Percentiles rank a stretch among this genome's conserved stretches.
phyloP scores from a whole-genome alignment of 805 yeast species.

The Tetrapisispora pingtungensis region DNA sequence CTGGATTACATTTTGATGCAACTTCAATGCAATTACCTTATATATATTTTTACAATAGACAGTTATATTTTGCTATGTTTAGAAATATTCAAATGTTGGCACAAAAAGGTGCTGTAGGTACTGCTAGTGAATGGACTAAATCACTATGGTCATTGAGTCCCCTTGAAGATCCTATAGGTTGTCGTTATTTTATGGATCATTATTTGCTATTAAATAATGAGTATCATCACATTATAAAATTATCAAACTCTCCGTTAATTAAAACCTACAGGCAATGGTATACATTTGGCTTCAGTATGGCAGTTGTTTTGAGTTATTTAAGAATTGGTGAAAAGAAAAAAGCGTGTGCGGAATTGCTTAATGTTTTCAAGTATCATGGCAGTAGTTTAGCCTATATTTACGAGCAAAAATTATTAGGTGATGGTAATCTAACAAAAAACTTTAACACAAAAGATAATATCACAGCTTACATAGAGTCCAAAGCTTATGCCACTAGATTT shows the following conservation, averaged over 20 bases:
- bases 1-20: slow-evolving; percentile 45
- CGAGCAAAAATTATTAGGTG: slow-evolving; percentile 20
- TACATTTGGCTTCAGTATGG: slow-evolving; percentile 63
- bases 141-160: slow-evolving; percentile 61
- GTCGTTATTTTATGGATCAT: slow-evolving; percentile 70
- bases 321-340: slow-evolving; percentile 30
- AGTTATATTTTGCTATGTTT: slow-evolving; percentile 63
- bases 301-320: slow-evolving; percentile 54
- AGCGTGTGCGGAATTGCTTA: slow-evolving; percentile 40
- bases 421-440: slow-evolving; percentile 6
- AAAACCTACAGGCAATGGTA: slow-evolving; percentile 55
- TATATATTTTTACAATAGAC: slow-evolving; percentile 65
- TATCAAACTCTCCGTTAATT: slow-evolving; percentile 46
- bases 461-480: slow-evolving; percentile 12
- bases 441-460: slow-evolving; percentile 25
- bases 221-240: slow-evolving; percentile 47
- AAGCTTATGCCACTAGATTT: slow-evolving; percentile 52
- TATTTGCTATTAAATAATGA: slow-evolving; percentile 62
- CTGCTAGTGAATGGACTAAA: slow-evolving; percentile 71
- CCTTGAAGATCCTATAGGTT: slow-evolving; percentile 75
- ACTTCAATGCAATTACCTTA: slow-evolving; percentile 60
- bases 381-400: slow-evolving; percentile 31
- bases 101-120: slow-evolving; percentile 64
- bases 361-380: slow-evolving; percentile 50
- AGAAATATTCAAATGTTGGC: slow-evolving; percentile 61